Evolutionary conservation across 2,329 filamentous ascomycete species (phyloP), one percentile per base, ranked within the genome.

Genomic region (Alternaria sp.): DNA sequence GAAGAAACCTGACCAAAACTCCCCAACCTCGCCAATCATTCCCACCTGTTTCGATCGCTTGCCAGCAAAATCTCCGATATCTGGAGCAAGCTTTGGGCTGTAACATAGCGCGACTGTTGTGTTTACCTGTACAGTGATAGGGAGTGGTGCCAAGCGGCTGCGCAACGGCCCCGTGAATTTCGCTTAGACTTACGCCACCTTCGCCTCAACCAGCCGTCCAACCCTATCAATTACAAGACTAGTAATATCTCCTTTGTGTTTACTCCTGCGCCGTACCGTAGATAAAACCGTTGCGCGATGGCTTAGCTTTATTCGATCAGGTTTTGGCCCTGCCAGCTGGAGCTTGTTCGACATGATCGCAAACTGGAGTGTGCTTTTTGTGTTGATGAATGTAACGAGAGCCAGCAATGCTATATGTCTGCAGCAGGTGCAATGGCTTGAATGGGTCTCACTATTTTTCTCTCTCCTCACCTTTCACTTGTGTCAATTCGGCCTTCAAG

Each of bases 311-410:
- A 59, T 61, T 63, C 4, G 63, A 39, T 43, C 43, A 56, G 63
- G 51, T 28, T 47, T 51, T 57, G 26, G 22, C 9, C 52, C 48
- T 51, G 46, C 55, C 32, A 61, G 61, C 52, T 62, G 38, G 36
- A 36, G 39, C 38, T 52, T 51, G 51, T 26, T 49, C 30, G 46
- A 53, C 34, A 57, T 65, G 64, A 56, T 38, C 62, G 49, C 63
- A 60, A 34, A 54, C 54, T 60, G 60, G 64, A 63, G 52, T 61
- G 64, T 67, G 64, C 64, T 48, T 44, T 59, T 46, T 44, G 54
- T 58, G 57, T 39, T 53, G 36, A 49, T 62, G 51, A 61, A 36
- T 36, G 32, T 18, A 36, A 34, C 46, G 5, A 7, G 30, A 34
- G 44, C 2, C 46, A 36, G 60, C 26, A 34, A 55, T 57, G 36